phyloP scores from a whole-genome alignment of 2,329 filamentous ascomycete genomes.

The Fusarium irregulare region DNA sequence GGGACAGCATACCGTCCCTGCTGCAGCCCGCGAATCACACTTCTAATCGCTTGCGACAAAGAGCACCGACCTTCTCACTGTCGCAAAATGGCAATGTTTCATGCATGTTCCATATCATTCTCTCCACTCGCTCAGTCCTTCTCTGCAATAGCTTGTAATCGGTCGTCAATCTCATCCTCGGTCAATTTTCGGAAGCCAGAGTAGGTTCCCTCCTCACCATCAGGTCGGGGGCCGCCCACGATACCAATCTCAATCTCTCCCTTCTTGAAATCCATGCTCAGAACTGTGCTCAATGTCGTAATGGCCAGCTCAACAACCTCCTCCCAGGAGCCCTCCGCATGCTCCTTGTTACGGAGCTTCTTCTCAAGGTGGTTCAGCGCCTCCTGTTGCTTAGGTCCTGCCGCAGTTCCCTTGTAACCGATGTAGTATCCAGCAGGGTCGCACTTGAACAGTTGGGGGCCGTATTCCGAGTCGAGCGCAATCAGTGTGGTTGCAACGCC shows the following conservation, averaged over 20 bases:
- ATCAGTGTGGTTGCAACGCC: conserved; percentile 96
- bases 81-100: conserved; percentile 16
- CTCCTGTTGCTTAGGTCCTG: conserved; percentile 98
- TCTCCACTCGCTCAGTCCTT: conserved; percentile 78
- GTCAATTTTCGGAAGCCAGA: conserved; percentile 87
- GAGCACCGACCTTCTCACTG: conserved; percentile 22
- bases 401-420: conserved; percentile 97
- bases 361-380: conserved; percentile 98
- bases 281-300: conserved; percentile 91
- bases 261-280: conserved; percentile 99
- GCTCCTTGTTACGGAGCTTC: conserved; percentile 99
- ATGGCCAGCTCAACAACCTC: conserved; percentile 98
- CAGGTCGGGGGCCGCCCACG: conserved; percentile 85
- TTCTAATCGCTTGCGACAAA: conserved; percentile 19
- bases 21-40: conserved; percentile 38
- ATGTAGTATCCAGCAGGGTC: conserved; percentile 98
- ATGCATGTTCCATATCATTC: conserved; percentile 35
- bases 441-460: conserved; percentile 97
- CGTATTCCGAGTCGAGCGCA: conserved; percentile 90
- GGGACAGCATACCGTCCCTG: conserved; percentile 32
- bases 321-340: conserved; percentile 91
- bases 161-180: conserved; percentile 98
- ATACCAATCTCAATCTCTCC: conserved; percentile 98
- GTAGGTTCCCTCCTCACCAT: conserved; percentile 85
- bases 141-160: conserved; percentile 97